phyloP scores from a whole-genome alignment of 2,329 filamentous ascomycete species.

The Ceratocystis alfenasii region DNA sequence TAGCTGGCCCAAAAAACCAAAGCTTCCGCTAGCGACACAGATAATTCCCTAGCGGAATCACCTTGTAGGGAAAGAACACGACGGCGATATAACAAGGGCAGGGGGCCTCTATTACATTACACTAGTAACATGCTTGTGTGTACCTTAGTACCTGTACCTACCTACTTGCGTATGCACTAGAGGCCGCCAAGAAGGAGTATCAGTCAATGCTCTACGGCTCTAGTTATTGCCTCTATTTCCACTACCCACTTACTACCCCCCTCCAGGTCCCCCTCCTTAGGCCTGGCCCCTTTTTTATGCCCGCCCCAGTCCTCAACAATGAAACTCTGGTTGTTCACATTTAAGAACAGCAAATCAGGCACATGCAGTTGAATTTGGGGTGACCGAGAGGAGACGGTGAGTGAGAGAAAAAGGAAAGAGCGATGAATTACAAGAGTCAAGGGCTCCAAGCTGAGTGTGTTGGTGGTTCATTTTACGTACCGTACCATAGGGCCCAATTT shows the following conservation, averaged over 20 bases:
- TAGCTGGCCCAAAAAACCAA: constrained; percentile 3
- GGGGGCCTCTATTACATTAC: neutral
- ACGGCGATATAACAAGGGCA: neutral
- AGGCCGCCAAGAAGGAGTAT: neutral
- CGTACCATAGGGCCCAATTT: neutral
- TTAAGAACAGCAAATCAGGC: neutral
- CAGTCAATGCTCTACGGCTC: neutral
- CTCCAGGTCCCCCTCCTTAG: neutral
- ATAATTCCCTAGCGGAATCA: neutral
- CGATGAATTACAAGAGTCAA: neutral
- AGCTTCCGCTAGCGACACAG: neutral
- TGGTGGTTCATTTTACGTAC: neutral
- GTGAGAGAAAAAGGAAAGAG: neutral
- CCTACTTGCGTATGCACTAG: neutral
- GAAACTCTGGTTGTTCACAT: neutral
- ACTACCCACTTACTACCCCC: neutral
- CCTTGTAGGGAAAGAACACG: constrained; percentile 2
- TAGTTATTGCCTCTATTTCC: constrained; percentile 1
- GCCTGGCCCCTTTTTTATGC: neutral
- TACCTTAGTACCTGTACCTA: neutral
- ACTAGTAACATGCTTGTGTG: neutral
- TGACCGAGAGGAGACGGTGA: neutral
- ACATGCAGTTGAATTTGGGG: neutral
- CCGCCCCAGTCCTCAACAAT: neutral
- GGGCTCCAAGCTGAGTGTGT: too few relatives aligned